Conservation (phyloP, 495 filamentous ascomycete species). For the Penicillium longicatenatum region DNA sequence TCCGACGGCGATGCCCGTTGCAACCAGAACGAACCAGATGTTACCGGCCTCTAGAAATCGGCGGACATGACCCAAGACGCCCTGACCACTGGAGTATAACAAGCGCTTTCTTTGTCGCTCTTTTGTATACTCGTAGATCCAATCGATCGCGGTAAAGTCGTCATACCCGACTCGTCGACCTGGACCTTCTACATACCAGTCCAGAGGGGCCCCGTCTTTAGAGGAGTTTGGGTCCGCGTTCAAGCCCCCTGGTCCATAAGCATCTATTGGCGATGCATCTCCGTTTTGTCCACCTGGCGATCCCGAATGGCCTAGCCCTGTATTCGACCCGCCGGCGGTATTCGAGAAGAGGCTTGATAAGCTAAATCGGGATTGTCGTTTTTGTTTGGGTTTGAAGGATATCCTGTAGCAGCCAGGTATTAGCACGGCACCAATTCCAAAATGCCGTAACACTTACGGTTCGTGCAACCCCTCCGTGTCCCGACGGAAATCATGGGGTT, state of each 20-base stretch:
- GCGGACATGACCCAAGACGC: constrained; percentile 70
- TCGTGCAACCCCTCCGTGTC: constrained; percentile 46
- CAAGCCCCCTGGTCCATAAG: constrained; percentile 28
- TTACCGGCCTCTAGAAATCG: constrained; percentile 81
- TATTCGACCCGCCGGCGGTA: constrained; percentile 29
- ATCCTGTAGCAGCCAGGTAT: constrained; percentile 48
- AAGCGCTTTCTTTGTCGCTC: constrained; percentile 84
- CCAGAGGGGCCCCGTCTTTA: constrained; percentile 68
- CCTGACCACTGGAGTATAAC: constrained; percentile 67
- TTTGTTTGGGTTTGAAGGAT: constrained; percentile 84
- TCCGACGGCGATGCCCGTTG: constrained; percentile 77
- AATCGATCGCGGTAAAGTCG: constrained; percentile 96
- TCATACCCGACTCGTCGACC: constrained; percentile 93
- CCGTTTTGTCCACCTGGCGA: constrained; percentile 31
- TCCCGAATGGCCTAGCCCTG: constrained; percentile 23
- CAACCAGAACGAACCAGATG: constrained; percentile 86
- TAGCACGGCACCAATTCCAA: constrained; percentile 10
- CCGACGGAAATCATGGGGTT: constrained; percentile 29
- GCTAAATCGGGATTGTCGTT: constrained; percentile 58
- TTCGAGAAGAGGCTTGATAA: constrained; percentile 58
- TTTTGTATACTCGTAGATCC: constrained; percentile 99
- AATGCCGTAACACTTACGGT: constrained; percentile 34
- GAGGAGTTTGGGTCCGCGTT: constrained; percentile 44
- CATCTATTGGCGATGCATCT: constrained; percentile 28
- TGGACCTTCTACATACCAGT: constrained; percentile 92